Percentiles rank a stretch among this genome's conserved stretches.
Evolutionary conservation across 1,284 basidiomycete species (phyloP).

Genomic region (Vanrija sp.): DNA sequence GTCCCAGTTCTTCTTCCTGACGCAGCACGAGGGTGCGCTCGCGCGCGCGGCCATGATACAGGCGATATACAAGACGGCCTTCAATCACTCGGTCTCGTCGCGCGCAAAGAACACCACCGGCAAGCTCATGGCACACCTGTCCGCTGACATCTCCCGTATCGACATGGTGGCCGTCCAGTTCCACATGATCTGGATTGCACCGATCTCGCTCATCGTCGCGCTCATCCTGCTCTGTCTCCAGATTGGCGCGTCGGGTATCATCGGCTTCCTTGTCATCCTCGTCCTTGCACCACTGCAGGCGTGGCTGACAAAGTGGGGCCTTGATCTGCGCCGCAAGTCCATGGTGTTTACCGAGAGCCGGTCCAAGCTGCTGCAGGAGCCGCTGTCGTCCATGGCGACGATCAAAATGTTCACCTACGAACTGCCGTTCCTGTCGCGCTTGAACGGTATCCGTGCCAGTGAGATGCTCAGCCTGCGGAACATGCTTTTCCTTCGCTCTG

Average conservation of each 20-base stretch:
- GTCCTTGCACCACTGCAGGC: constrained; percentile 63
- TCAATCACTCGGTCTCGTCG: constrained; percentile 66
- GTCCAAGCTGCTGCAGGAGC: constrained; percentile 71
- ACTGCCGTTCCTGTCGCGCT: constrained; percentile 56
- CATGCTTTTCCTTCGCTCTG: background rate
- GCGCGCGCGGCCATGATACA: constrained; percentile 77
- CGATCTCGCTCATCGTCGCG: constrained; percentile 53
- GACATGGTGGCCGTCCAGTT: constrained; percentile 61
- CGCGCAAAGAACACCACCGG: constrained; percentile 69
- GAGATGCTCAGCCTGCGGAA: constrained; percentile 49
- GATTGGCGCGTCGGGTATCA: constrained; percentile 67
- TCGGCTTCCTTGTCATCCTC: constrained; percentile 66
- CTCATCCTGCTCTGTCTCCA: constrained; percentile 33
- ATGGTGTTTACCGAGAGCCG: constrained; percentile 70
- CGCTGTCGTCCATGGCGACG: constrained; percentile 63
- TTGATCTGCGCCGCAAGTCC: constrained; percentile 54
- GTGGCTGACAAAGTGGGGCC: constrained; percentile 56
- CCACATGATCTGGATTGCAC: constrained; percentile 60
- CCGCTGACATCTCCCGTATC: constrained; percentile 52
- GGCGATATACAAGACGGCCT: constrained; percentile 70
- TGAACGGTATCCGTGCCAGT: constrained; percentile 62
- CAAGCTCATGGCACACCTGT: constrained; percentile 67
- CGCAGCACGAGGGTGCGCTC: constrained; percentile 42
- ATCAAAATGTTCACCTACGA: constrained; percentile 70
- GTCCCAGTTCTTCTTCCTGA: too few species aligned